These are phyloP conservation scores for Galeopsis tetrahit DNA, from an alignment of 257 asterid species.

Conservation along the genomic window DNA sequence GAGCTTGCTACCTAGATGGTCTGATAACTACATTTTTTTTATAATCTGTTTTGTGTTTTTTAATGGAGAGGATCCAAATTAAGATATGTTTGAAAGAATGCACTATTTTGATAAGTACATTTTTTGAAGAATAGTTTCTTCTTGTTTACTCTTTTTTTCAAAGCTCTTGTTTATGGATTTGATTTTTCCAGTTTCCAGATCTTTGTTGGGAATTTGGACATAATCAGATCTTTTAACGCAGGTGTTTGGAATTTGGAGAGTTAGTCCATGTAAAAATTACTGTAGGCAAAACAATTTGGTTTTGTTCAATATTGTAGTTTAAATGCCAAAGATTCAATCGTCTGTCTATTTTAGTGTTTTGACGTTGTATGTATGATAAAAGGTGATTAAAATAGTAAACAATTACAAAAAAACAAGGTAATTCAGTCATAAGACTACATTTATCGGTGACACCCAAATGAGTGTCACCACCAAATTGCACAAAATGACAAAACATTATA, in stretches of 20 bases:
- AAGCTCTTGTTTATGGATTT: conserved; percentile 8
- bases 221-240: conserved; percentile 85
- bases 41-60: neutral
- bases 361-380: neutral
- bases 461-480: too few relatives aligned
- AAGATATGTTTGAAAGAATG: neutral
- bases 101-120: conserved; percentile 54
- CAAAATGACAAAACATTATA: too few relatives aligned
- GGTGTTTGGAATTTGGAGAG: conserved; percentile 80
- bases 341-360: neutral
- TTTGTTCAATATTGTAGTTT: conserved; percentile 77
- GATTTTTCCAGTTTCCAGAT: conserved; percentile 52
- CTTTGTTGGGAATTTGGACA: conserved; percentile 91
- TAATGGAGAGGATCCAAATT: neutral
- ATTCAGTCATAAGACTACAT: too few relatives aligned
- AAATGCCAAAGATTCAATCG: neutral
- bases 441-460: too few relatives aligned
- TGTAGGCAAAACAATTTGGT: conserved; percentile 90
- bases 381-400: neutral
- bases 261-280: conserved; percentile 92
- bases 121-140: conserved; percentile 12
- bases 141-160: neutral
- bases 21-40: conserved; percentile 17
- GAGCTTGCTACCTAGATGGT: conserved; percentile 10
- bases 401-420: too few relatives aligned